Percentiles rank a stretch among this genome's conserved stretches.
Evolutionary conservation across 1,284 basidiomycete species (phyloP).

Genomic region (Ganoderma boninense): DNA sequence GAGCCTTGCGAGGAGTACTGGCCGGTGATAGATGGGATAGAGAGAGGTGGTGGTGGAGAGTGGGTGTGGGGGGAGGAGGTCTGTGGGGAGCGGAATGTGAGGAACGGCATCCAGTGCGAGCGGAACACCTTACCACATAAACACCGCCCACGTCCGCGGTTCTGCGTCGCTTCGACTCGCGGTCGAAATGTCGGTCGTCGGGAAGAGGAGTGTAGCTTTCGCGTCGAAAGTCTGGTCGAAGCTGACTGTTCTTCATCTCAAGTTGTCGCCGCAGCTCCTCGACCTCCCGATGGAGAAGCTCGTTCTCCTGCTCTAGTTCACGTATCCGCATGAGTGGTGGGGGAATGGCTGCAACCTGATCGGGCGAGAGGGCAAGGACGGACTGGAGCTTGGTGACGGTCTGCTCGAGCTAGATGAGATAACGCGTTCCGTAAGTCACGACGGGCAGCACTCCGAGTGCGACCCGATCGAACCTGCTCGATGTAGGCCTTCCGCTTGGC

Average conservation of each 20-base stretch:
- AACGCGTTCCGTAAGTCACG: slow-evolving; percentile 13
- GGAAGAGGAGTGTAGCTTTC: slow-evolving; percentile 22
- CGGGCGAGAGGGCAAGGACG: slow-evolving; percentile 70
- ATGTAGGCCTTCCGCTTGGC: slow-evolving; percentile 95
- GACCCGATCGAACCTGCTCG: slow-evolving; percentile 70
- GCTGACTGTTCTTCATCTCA: slow-evolving; percentile 39
- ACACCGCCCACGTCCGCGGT: slow-evolving; percentile 60
- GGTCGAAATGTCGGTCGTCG: slow-evolving; percentile 53
- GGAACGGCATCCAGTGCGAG: not conserved
- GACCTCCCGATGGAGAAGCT: slow-evolving; percentile 70
- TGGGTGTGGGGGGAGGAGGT: slow-evolving; percentile 32
- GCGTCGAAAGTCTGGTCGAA: slow-evolving; percentile 39
- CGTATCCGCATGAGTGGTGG: slow-evolving; percentile 75
- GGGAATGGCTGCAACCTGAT: slow-evolving; percentile 73
- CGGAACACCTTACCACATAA: slow-evolving; percentile 57
- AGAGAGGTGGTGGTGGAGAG: slow-evolving; percentile 66
- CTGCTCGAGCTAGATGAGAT: slow-evolving; percentile 68
- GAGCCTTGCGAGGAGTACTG: slow-evolving; percentile 36
- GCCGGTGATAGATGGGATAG: slow-evolving; percentile 54
- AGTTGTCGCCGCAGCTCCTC: slow-evolving; percentile 73
- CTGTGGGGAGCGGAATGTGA: slow-evolving; percentile 8
- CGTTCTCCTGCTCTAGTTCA: slow-evolving; percentile 80
- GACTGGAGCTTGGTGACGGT: slow-evolving; percentile 83
- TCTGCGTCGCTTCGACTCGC: slow-evolving; percentile 67
- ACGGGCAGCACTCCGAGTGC: slow-evolving; percentile 19